Base-by-base conservation (phyloP, 139 green algal genomes). In the Volvox africanus region DNA sequence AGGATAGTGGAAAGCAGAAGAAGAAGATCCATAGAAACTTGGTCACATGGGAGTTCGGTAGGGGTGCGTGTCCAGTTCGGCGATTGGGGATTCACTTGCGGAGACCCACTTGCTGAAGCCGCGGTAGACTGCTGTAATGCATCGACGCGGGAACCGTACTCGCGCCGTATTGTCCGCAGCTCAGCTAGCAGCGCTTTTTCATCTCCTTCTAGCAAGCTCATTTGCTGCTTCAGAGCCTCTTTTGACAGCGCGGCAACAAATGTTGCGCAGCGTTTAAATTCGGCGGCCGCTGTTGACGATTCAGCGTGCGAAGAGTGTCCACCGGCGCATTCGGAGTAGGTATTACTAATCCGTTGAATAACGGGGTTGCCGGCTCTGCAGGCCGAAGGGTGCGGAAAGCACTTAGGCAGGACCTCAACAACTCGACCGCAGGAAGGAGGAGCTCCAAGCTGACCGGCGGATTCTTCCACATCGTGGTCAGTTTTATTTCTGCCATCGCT, bases 61-160 rank as follows among this genome's bases (percentile, higher is more conserved):
- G 9, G 5, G 9, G 44, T 55, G 5, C 9, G 44, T 14, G 44
- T 55, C 44, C 44, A 5, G 44, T 55, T 55, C 5, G 44, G 44
- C 44, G 9, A 55, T 55, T 55, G 44, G 44, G 9, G 9, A 55
- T 55, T 55, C 44, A 55, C 44, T 9, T 55, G 44, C 44, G 9
- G 5, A 55, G 44, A 55, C 44, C 5, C 44, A 55, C 44, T 55
- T 55, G 5, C 9, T 9, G 44, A 5, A 19, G 24, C 73, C 26
- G 73, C 35, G 16, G 75, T 20, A 9, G 32, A 61, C 13, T 33
- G 75, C 32, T 81, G 75, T 11, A 84, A 65, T 37, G 22, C 80
- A 11, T 44, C 80, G 12, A 86, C 50, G 22, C 80, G 80, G 12
- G 80, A n/a, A 71, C 69, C 80, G 50, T 86, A 86, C 26, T 86